Percentiles rank a stretch among this genome's conserved stretches.
Conservation (phyloP, 108 stramenopile genomes). For the Schizochytrium sp. region DNA sequence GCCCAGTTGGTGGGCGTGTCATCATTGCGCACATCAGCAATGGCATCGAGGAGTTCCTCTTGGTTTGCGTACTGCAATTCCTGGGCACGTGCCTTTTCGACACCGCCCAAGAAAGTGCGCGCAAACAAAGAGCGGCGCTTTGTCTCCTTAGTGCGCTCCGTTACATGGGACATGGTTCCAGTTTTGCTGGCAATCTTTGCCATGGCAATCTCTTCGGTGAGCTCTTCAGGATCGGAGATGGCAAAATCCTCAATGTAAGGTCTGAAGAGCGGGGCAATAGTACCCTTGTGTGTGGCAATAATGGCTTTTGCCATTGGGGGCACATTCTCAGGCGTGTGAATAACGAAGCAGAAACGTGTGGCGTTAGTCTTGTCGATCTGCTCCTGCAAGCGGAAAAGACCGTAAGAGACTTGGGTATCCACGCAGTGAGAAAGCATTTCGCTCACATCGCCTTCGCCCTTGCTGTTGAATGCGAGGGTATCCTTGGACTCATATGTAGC, state of each 20-base stretch:
- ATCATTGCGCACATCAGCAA: conserved; percentile 58
- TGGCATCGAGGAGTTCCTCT: conserved; percentile 24
- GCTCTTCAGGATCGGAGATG: conserved; percentile 63
- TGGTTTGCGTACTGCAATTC: not conserved
- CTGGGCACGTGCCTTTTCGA: not conserved
- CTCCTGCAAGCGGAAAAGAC: conserved; percentile 64
- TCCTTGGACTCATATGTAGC: conserved; percentile 59
- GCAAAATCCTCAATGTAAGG: conserved; percentile 66
- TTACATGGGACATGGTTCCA: conserved; percentile 59
- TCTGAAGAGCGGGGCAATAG: not conserved
- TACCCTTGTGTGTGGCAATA: conserved; percentile 68
- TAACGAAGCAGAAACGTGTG: conserved; percentile 68
- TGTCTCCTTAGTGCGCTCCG: conserved; percentile 13
- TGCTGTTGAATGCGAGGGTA: conserved; percentile 58
- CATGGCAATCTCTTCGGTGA: conserved; percentile 65
- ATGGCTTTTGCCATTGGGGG: conserved; percentile 66
- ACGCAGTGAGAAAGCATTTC: conserved; percentile 61
- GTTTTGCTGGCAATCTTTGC: conserved; percentile 60
- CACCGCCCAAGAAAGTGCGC: conserved; percentile 49
- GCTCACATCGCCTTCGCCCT: conserved; percentile 63
- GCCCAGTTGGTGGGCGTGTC: conserved; percentile 7
- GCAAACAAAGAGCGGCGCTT: not conserved
- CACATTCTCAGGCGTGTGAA: conserved; percentile 64
- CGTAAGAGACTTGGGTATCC: conserved; percentile 66
- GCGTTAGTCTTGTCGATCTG: conserved; percentile 64